Evolutionary conservation across 495 filamentous ascomycete species (phyloP).

Genomic region (Tuber aestivum): DNA sequence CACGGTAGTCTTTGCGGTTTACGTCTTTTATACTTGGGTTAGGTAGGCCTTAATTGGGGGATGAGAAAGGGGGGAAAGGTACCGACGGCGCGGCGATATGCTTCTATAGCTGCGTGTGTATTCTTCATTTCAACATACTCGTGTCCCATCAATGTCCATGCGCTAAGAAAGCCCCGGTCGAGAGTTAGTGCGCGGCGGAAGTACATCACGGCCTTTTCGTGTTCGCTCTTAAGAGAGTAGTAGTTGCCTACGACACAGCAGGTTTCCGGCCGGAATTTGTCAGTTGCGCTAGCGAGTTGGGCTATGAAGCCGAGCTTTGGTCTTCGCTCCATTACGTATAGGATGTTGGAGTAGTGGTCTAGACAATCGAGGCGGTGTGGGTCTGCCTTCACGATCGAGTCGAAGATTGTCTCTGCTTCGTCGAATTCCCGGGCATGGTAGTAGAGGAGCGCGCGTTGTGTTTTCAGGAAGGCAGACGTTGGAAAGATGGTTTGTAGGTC

Average conservation of each 20-base stretch:
- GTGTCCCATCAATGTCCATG: conserved; percentile 99
- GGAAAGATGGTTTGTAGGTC: conserved; percentile 81
- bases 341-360: conserved; percentile 93
- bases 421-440: conserved; percentile 95
- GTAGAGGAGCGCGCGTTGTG: conserved; percentile 75
- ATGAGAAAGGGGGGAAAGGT: neutral
- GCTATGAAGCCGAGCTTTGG: conserved; percentile 89
- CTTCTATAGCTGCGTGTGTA: conserved; percentile 96
- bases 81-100: conserved; percentile 81
- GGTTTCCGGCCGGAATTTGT: conserved; percentile 95
- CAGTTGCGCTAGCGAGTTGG: conserved; percentile 77
- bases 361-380: conserved; percentile 85
- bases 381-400: conserved; percentile 66
- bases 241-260: conserved; percentile 97
- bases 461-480: conserved; percentile 76
- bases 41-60: neutral
- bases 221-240: conserved; percentile 83
- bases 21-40: conserved; percentile 52
- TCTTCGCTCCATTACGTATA: conserved; percentile 82
- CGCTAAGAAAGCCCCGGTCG: conserved; percentile 83
- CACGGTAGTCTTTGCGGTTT: conserved; percentile 93
- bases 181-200: conserved; percentile 94
- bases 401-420: conserved; percentile 77
- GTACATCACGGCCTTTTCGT: conserved; percentile 97
- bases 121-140: conserved; percentile 99